Evolutionary conservation across 495 filamentous ascomycete genomes (phyloP).

Genomic region (Penicillium lividum): DNA sequence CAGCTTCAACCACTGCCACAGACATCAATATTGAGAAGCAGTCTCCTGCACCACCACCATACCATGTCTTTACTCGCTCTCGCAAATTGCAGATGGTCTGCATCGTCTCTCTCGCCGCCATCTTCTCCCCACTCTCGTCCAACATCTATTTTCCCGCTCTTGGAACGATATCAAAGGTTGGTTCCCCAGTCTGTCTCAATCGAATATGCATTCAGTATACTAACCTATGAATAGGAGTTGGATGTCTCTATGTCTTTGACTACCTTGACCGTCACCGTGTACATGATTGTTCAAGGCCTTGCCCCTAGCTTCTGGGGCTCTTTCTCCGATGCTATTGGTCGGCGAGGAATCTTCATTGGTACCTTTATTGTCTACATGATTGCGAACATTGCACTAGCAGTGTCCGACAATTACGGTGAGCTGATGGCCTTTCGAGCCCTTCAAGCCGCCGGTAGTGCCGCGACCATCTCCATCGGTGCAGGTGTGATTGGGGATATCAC

Average conservation of each 20-base stretch:
- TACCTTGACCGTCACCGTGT: constrained; percentile 42
- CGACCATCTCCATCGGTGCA: constrained; percentile 48
- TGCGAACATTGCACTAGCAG: constrained; percentile 63
- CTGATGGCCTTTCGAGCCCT: constrained; percentile 63
- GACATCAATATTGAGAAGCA: constrained; percentile 27
- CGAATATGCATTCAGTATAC: neutral
- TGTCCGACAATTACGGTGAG: constrained; percentile 62
- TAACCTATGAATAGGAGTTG: constrained; percentile 22
- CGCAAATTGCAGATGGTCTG: constrained; percentile 63
- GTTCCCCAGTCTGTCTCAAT: neutral
- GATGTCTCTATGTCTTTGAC: constrained; percentile 35
- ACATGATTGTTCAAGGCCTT: constrained; percentile 50
- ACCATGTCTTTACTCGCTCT: constrained; percentile 58
- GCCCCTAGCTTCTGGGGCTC: constrained; percentile 48
- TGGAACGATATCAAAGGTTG: constrained; percentile 33
- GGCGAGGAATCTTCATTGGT: constrained; percentile 42
- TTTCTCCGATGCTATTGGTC: constrained; percentile 43
- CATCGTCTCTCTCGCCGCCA: constrained; percentile 56
- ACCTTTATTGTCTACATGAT: constrained; percentile 43
- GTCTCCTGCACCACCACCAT: constrained; percentile 18
- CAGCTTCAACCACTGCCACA: constrained; percentile 16
- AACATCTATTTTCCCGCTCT: constrained; percentile 82
- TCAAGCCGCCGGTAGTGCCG: constrained; percentile 63
- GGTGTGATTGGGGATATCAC: constrained; percentile 46
- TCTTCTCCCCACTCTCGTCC: constrained; percentile 66